phyloP scores from a whole-genome alignment of 257 asterid genomes.

The Solanum okadae region DNA sequence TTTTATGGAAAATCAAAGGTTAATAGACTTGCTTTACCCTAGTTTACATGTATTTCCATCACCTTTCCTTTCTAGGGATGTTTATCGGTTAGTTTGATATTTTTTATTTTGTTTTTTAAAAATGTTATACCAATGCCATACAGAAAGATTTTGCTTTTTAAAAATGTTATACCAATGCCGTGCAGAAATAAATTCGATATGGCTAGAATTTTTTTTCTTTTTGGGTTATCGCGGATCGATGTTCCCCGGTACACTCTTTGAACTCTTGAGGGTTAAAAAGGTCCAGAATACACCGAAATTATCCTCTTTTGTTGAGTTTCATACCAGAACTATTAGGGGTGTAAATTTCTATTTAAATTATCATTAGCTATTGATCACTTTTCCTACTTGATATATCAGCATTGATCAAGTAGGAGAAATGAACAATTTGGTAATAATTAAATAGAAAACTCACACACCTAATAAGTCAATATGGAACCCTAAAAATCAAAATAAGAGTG shows the following conservation, averaged over 20 bases:
- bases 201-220: background rate
- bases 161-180: background rate
- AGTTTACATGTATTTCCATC: background rate
- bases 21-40: background rate
- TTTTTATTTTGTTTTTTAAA: accelerated
- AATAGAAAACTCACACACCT: too few species aligned
- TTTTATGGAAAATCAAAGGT: background rate
- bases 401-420: too few species aligned
- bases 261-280: too few species aligned
- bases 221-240: background rate
- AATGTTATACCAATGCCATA: background rate
- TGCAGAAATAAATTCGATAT: background rate
- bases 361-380: background rate
- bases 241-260: background rate
- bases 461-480: too few species aligned
- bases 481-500: too few species aligned
- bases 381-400: background rate
- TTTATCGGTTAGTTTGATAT: background rate
- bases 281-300: background rate
- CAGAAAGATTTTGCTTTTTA: background rate
- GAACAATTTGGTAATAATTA: too few species aligned
- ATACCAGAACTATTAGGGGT: background rate
- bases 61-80: background rate
- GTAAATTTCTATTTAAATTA: background rate
- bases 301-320: background rate